Evolutionary conservation across 345 rosid genomes (phyloP).

Genomic region (Eucalyptus urophylla): DNA sequence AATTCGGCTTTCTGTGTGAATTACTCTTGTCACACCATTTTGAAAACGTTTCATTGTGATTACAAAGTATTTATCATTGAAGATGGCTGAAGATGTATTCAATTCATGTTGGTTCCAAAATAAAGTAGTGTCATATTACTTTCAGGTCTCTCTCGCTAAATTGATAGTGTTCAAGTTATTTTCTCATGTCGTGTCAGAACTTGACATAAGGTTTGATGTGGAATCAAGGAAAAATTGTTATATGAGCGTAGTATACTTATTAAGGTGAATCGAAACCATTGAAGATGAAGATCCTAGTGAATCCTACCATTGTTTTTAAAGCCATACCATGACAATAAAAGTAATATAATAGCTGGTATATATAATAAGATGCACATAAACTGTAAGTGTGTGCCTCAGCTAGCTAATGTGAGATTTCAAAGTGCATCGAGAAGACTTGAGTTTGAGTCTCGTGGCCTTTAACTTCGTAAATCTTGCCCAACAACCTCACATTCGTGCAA

Average conservation of each 20-base stretch:
- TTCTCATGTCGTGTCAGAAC: neutral
- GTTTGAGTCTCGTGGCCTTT: neutral
- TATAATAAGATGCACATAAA: neutral
- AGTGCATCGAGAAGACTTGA: neutral
- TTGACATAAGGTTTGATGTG: neutral
- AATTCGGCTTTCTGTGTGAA: neutral
- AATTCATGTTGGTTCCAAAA: neutral
- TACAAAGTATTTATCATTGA: neutral
- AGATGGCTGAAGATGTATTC: neutral
- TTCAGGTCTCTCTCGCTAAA: neutral
- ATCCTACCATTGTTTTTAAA: neutral
- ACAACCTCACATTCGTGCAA: neutral
- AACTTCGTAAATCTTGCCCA: neutral
- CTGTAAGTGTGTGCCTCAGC: neutral
- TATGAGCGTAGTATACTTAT: neutral
- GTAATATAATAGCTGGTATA: neutral
- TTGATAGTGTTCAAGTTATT: neutral
- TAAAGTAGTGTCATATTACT: neutral
- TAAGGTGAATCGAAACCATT: neutral
- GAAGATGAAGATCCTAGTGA: neutral
- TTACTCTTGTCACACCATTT: neutral
- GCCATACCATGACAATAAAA: neutral
- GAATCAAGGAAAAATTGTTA: neutral
- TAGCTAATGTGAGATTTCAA: neutral
- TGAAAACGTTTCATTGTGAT: neutral